phyloP scores from a whole-genome alignment of 225 moss, liverwort and hornwort genomes.

The Pseudisothecium myosuroides region DNA sequence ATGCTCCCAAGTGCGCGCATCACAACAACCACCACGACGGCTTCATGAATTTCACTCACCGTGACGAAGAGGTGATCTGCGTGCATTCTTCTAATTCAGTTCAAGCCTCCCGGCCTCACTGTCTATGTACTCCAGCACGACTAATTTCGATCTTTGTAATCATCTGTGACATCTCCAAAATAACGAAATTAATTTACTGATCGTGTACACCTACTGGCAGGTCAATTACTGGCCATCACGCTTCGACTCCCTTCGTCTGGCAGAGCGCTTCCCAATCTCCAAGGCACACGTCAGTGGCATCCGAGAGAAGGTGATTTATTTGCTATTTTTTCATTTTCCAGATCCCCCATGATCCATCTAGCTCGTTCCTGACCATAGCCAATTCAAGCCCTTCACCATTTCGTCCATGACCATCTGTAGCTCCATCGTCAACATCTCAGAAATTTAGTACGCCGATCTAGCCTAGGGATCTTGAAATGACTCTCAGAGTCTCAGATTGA shows the following conservation, averaged over 20 bases:
- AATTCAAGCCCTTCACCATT: neutral
- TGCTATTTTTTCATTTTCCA: neutral
- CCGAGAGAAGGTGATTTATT: constrained; percentile 36
- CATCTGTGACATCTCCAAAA: neutral
- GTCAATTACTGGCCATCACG: constrained; percentile 63
- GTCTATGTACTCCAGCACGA: neutral
- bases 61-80: neutral
- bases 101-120: neutral
- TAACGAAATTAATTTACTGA: neutral
- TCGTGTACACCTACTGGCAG: neutral
- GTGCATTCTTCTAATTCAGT: neutral
- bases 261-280: constrained; percentile 44
- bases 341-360: neutral
- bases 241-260: constrained; percentile 41
- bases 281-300: constrained; percentile 48
- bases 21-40: neutral
- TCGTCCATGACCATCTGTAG: neutral
- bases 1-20: neutral
- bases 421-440: neutral
- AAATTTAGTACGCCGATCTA: neutral
- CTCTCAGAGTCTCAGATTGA: neutral
- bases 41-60: neutral
- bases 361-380: neutral
- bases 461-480: neutral
- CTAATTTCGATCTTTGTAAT: neutral